Evolutionary conservation across 768 basidiomycete species (phyloP), one percentile per base, ranked within the genome.

Genomic region (Boletus reticuloceps): DNA sequence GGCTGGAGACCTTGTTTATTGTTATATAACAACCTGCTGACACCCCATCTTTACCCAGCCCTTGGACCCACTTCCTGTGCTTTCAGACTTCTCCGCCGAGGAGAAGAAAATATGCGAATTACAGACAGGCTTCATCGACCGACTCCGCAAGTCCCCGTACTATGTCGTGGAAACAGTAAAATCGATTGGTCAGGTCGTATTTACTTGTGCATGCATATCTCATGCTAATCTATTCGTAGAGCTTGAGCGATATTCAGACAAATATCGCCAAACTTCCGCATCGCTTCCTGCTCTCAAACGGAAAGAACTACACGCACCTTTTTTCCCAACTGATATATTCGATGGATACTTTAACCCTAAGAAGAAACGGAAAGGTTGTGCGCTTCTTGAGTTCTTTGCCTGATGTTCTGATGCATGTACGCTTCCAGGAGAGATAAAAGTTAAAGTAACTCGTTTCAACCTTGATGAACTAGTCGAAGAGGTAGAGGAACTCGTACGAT

Each of bases 191-290:
- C 51, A 45, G 71, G 59, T 27, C 45, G 17, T 4, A 27, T 44
- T 37, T 25, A 20, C 29, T 2, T n/a, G 34, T 14, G 17, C 16
- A 9, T 14, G 17, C 16, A 9, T 10, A 13, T 43, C 8, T 25
- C 12, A 7, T 22, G 9, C 50, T 62, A 47, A 66, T 41, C 13
- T 12, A 34, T 51, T 39, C 14, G 36, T 58, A 89, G 91, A 91
- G 41, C 72, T 93, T 5, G 83, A 87, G 41, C 83, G 88, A 29
- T 94, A 91, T 67, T 91, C 89, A 17, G 91, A 94, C 71, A 90
- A 89, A 70, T 91, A 92, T 68, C 80, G 85, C 8, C 82, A 85
- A 3, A 84, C 83, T 9, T 68, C 75, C 7, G 64, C 78, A 8
- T 78, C 80, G 1, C 84, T 85, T 53, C 88, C 90, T 12, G 75